Evolutionary conservation across 805 yeast species (phyloP), one percentile per base, ranked within the genome.

Genomic region (Yarrowia divulgata): DNA sequence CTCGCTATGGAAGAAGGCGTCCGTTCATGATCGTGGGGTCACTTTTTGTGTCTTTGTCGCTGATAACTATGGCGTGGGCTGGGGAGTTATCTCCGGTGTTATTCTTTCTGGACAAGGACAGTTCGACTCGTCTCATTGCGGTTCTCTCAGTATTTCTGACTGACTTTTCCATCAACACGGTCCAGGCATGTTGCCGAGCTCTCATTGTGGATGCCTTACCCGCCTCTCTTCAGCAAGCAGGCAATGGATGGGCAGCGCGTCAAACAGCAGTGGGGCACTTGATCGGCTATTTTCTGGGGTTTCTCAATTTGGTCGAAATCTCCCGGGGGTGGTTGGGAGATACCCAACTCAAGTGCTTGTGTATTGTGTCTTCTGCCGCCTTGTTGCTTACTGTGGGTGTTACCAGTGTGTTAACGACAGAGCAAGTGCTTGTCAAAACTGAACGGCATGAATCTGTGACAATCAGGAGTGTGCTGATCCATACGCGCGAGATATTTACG

Each of bases 201-300:
- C 80, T 87, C 46, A 86, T 87, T 46, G 89, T 87, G 32, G 91
- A 87, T 73, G 82, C 84, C 69, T 84, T 87, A 12, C 86, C 89
- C 3, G 78, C 85, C 0, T 75, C 79, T 48, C 88, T 85, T 71
- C 90, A 88, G 71, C 86, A 85, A 67, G 73, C 78, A 3, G 88
- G 89, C 9, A 87, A 87, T 73, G 90, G 89, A 0, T 86, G 89
- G 89, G 91, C 90, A 0, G 88, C 90, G 0, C 78, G 89, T 60
- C 82, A 87, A 87, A 85, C 87, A 64, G 88, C 90, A 0, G 79
- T 79, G 2, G 88, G 88, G 71, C 88, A 87, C 71, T 82, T 87
- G 9, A 71, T 84, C 19, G 89, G 90, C 2, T 88, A 85, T 73
- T 81, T 82, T 73, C 71, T 87, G 45, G 88, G 89, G 2, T 79